Percentiles rank a stretch among this genome's conserved stretches.
Conservation (phyloP, 352 stramenopile genomes). For the Pythium aquatile region DNA sequence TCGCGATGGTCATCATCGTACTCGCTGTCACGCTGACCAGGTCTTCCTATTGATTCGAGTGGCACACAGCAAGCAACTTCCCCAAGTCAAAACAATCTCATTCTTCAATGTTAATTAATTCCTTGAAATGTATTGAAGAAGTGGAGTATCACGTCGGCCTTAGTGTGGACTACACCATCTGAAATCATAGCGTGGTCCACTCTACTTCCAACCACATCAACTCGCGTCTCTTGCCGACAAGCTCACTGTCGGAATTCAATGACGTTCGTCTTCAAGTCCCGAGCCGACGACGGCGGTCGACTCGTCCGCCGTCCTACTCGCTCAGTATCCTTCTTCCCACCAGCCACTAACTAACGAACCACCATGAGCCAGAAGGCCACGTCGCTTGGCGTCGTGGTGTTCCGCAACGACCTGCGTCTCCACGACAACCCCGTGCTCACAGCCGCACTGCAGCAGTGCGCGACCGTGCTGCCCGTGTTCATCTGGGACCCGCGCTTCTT, state of each 20-base stretch:
- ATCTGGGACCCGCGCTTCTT: conserved; percentile 22
- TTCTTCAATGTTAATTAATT: too few relatives aligned
- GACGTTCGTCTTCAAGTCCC: conserved; percentile 3
- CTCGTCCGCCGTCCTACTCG: background rate
- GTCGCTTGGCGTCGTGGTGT: conserved; percentile 23
- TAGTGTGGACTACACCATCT: too few relatives aligned
- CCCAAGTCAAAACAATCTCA: too few relatives aligned
- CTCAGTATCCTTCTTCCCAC: background rate
- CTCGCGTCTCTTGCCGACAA: too few relatives aligned
- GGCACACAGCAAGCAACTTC: too few relatives aligned
- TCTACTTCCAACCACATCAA: too few relatives aligned
- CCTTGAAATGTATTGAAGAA: too few relatives aligned
- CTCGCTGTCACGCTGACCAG: too few relatives aligned
- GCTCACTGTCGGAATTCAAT: conserved; percentile 16
- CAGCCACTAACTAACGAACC: background rate
- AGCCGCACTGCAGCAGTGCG: conserved; percentile 13
- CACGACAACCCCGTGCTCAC: conserved; percentile 24
- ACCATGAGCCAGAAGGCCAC: conserved; percentile 14
- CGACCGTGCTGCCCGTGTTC: conserved; percentile 19
- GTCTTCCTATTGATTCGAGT: too few relatives aligned
- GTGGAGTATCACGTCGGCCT: too few relatives aligned
- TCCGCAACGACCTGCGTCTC: conserved; percentile 22
- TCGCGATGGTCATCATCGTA: too few relatives aligned
- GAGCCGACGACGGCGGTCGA: background rate
- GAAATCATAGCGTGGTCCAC: too few relatives aligned